These are phyloP conservation scores for Suillus variegatus DNA, from an alignment of 768 basidiomycete genomes.

Conservation along the genomic window DNA sequence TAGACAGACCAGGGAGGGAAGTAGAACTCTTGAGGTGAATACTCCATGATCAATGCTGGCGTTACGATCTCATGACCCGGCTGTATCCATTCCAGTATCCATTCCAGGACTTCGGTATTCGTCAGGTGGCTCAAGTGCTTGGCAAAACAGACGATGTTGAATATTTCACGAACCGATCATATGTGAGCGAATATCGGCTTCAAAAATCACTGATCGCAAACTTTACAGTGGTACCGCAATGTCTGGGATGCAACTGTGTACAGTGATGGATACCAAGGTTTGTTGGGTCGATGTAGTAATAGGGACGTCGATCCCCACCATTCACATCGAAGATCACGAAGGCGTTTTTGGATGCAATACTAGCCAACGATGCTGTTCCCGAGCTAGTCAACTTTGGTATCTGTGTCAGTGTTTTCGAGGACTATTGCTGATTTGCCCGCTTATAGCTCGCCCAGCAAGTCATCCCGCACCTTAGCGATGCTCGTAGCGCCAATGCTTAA, in stretches of 20 bases:
- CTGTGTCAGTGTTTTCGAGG: too few species aligned
- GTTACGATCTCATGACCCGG: not conserved
- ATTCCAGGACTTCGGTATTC: conserved; percentile 71
- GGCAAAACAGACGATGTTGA: conserved; percentile 56
- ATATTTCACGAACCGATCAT: conserved; percentile 60
- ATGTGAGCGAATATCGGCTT: conserved; percentile 38
- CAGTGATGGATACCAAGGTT: conserved; percentile 65
- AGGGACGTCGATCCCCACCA: not conserved
- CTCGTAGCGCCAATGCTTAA: too few species aligned
- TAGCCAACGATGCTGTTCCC: too few species aligned
- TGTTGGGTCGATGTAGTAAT: not conserved
- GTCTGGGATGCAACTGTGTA: conserved; percentile 61
- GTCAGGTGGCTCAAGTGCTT: conserved; percentile 67
- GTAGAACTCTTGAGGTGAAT: conserved; percentile 63
- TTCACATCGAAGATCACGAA: too few species aligned
- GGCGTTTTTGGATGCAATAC: too few species aligned
- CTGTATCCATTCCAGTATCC: conserved; percentile 47
- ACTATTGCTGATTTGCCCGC: too few species aligned
- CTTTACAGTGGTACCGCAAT: conserved; percentile 62
- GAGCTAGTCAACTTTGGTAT: too few species aligned
- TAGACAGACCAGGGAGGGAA: conserved; percentile 67
- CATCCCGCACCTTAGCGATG: too few species aligned
- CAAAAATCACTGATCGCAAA: not conserved
- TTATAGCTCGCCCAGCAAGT: too few species aligned
- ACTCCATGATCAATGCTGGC: not conserved